Conservation (phyloP, 345 rosid genomes). For the Brassica cretica region DNA sequence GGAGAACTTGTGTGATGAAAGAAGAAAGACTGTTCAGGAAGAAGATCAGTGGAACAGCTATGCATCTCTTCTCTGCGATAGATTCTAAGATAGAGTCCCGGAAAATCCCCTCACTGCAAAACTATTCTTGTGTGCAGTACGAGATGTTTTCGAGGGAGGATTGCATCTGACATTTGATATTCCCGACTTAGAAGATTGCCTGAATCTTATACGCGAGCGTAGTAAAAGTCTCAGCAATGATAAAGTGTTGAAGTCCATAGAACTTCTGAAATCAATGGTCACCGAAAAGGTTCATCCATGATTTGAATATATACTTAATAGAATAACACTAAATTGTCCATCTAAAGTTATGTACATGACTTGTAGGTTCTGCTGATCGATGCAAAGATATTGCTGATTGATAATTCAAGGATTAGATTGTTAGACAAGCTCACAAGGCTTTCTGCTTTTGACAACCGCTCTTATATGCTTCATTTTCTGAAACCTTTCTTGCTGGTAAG, state of each 20-base stretch:
- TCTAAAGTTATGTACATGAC: neutral
- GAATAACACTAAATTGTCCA: neutral
- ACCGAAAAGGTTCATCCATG: neutral
- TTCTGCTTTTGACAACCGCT: conserved; percentile 4
- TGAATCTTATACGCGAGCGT: conserved; percentile 12
- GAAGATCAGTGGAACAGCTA: conserved; percentile 1
- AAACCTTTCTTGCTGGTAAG: conserved; percentile 8
- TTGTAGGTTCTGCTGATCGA: neutral
- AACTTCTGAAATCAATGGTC: neutral
- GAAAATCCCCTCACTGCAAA: neutral
- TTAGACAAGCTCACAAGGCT: neutral
- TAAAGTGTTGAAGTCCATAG: neutral
- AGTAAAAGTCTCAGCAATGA: conserved; percentile 5
- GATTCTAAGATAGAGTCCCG: neutral
- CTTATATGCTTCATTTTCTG: neutral
- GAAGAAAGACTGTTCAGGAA: too few species aligned
- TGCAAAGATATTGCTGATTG: conserved; percentile 22
- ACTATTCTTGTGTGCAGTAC: conserved; percentile 11
- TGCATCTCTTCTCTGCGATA: conserved; percentile 28
- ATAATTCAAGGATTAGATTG: neutral
- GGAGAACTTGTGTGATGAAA: conserved; percentile 5
- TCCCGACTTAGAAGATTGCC: neutral
- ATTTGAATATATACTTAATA: neutral
- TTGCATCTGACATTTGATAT: neutral
- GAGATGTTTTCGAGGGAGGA: conserved; percentile 26